Evolutionary conservation across 2,329 filamentous ascomycete genomes (phyloP).

Genomic region (Elsinoe necatrix): DNA sequence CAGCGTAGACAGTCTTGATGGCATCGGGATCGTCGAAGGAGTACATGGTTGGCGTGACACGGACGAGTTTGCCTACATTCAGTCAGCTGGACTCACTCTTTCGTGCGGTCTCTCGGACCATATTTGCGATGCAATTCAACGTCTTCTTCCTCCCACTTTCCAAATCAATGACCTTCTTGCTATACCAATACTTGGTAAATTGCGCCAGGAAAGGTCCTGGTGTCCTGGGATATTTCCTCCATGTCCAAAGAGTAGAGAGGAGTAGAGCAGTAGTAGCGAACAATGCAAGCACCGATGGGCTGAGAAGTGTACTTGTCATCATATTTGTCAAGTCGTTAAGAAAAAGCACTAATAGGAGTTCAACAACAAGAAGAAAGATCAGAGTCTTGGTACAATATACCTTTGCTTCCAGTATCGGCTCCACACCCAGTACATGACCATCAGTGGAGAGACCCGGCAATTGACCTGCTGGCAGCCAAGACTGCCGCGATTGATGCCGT

Average conservation of each 20-base stretch:
- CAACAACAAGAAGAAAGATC: too few relatives aligned
- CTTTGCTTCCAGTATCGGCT: too few relatives aligned
- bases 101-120: conserved; percentile 30
- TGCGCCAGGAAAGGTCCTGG: not conserved
- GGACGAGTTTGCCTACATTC: conserved; percentile 42
- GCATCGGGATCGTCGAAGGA: not conserved
- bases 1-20: not conserved
- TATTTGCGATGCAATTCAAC: conserved; percentile 41
- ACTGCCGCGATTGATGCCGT: too few relatives aligned
- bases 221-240: not conserved
- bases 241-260: not conserved
- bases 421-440: too few relatives aligned
- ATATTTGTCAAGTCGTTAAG: not conserved
- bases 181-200: conserved; percentile 1
- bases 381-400: too few relatives aligned
- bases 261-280: not conserved
- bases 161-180: not conserved
- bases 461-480: too few relatives aligned
- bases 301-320: not conserved
- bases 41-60: conserved; percentile 37
- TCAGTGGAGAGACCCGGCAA: too few relatives aligned
- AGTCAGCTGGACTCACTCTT: not conserved
- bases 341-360: too few relatives aligned
- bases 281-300: not conserved
- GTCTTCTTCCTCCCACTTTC: conserved; percentile 24